Evolutionary conservation across 108 stramenopile species (phyloP), one percentile per base, ranked within the genome.

Genomic region (Chaetoceros muelleri): DNA sequence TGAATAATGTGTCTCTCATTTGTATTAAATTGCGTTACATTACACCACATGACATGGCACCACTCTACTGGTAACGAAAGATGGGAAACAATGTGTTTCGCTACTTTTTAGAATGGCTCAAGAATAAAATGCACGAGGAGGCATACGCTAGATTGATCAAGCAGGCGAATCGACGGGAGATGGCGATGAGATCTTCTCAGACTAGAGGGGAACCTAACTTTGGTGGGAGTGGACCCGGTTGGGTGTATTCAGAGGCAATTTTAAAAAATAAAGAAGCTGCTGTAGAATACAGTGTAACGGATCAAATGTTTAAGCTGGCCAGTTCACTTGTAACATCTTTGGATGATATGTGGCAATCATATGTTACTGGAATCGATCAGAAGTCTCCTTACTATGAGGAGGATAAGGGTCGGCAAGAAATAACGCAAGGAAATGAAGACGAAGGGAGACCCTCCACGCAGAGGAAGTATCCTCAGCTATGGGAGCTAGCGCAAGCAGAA

Each of bases 61-160:
- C n/a, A n/a, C n/a, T n/a, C n/a, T n/a, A n/a, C n/a, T n/a, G 1
- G 10, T 48, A 7, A 20, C 48, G 8, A 5, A n/a, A 70, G 69
- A 79, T 79, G 76, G 90, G 90, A 28, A 91, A 91, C 64, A 18
- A 66, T 19, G 76, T 87, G 1, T 85, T 91, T 75, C 83, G 83
- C 1, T 91, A 86, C 64, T 91, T 91, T 61, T 58, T 87, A 40
- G 79, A 82, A 55, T 91, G 90, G 90, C 61, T 91, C 3, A 58
- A 78, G 27, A 60, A 73, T 3, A 70, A 90, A 79, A 70, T 90
- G 74, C 58, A 71, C 58, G 61, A 86, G 46, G 85, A 91, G 52
- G 82, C 78, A 16, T 82, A 78, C 44, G 60, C 65, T 30, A 65
- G 72, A 28, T 79, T 67, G 34, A 69, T 74, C 19, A 53, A 66